phyloP scores from a whole-genome alignment of 345 rosid species.

The Ceriops decandra region DNA sequence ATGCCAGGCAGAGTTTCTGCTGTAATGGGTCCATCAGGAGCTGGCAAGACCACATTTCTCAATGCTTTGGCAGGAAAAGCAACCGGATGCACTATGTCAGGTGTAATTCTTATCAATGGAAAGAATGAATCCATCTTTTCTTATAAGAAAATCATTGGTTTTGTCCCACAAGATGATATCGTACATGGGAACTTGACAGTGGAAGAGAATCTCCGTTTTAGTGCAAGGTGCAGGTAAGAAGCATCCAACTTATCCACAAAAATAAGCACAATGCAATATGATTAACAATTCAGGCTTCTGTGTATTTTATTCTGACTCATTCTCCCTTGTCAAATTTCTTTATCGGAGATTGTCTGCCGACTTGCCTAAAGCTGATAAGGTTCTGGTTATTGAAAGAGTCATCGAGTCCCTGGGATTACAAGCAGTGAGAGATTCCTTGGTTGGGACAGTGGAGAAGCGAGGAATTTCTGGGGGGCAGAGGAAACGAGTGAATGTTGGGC shows the following conservation, averaged over 20 bases:
- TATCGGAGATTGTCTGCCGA: constrained; percentile 57
- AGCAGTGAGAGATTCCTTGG: constrained; percentile 74
- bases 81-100: constrained; percentile 62
- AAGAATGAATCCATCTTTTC: constrained; percentile 63
- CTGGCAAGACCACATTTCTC: constrained; percentile 90
- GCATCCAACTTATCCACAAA: neutral
- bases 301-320: constrained; percentile 18
- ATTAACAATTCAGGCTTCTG: neutral
- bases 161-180: constrained; percentile 92
- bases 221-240: constrained; percentile 80
- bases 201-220: constrained; percentile 88
- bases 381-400: constrained; percentile 83
- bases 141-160: constrained; percentile 77
- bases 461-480: constrained; percentile 97
- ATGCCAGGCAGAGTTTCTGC: constrained; percentile 94
- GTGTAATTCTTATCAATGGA: constrained; percentile 75
- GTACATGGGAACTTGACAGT: constrained; percentile 93
- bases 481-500: constrained; percentile 88
- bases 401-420: constrained; percentile 84
- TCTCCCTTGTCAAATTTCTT: constrained; percentile 12
- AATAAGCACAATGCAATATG: neutral
- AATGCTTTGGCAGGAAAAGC: constrained; percentile 79
- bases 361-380: constrained; percentile 82
- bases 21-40: constrained; percentile 99
- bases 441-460: constrained; percentile 82